phyloP scores from a whole-genome alignment of 2,329 filamentous ascomycete species.

The Botryotinia calthae region DNA sequence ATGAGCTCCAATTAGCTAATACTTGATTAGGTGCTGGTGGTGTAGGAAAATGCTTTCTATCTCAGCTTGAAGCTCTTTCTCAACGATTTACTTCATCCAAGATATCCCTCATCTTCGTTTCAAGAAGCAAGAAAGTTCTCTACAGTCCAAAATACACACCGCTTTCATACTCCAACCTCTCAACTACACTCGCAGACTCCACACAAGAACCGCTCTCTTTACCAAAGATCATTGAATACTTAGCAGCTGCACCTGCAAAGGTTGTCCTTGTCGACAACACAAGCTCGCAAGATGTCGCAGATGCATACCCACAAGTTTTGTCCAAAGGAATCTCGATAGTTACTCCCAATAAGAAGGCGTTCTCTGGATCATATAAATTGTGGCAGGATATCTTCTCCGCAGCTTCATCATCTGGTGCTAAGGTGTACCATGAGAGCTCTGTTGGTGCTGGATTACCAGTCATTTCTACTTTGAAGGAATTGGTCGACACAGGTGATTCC shows the following conservation, averaged over 20 bases:
- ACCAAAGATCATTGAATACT: slow-evolving; percentile 71
- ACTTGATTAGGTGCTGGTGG: slow-evolving; percentile 71
- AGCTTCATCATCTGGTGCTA: slow-evolving; percentile 67
- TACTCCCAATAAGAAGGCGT: slow-evolving; percentile 98
- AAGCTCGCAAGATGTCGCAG: slow-evolving; percentile 80
- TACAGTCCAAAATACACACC: slow-evolving; percentile 70
- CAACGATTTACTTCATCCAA: slow-evolving; percentile 61
- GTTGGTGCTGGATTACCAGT: slow-evolving; percentile 92
- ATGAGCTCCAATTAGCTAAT: slow-evolving; percentile 22
- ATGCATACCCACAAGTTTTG: slow-evolving; percentile 78
- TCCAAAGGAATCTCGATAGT: slow-evolving; percentile 83
- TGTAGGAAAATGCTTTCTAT: slow-evolving; percentile 87
- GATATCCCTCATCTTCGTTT: slow-evolving; percentile 79
- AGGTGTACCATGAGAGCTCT: slow-evolving; percentile 92
- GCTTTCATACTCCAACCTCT: slow-evolving; percentile 58
- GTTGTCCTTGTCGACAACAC: slow-evolving; percentile 94
- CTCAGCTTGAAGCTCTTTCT: slow-evolving; percentile 70
- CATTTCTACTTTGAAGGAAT: slow-evolving; percentile 87
- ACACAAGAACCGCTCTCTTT: slow-evolving; percentile 64
- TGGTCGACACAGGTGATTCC: slow-evolving; percentile 90
- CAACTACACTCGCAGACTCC: slow-evolving; percentile 63
- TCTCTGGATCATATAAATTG: slow-evolving; percentile 74
- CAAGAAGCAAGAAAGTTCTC: slow-evolving; percentile 80
- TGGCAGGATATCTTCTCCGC: slow-evolving; percentile 86
- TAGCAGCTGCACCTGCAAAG: slow-evolving; percentile 73